These are phyloP conservation scores for Saccharomycopsis hybrid DNA, from an alignment of 1,139 yeast genomes.

Conservation along the genomic window DNA sequence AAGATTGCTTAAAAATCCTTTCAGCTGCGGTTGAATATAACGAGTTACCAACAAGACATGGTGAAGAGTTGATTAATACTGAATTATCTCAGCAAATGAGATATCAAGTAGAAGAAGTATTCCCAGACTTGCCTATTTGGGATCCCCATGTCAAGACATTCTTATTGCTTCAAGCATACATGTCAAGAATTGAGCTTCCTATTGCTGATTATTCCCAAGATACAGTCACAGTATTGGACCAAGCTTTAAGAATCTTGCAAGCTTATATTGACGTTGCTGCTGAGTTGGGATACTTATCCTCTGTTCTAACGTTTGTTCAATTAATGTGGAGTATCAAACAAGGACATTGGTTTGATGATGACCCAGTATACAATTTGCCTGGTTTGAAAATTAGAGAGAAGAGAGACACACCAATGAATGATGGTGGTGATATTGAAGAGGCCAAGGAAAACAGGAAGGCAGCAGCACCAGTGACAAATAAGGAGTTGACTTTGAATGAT, in stretches of 20 bases:
- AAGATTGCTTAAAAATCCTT: slow-evolving; percentile 66
- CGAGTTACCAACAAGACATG: slow-evolving; percentile 90
- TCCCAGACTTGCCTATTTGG: slow-evolving; percentile 68
- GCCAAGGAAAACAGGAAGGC: slow-evolving; percentile 16
- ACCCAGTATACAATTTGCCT: slow-evolving; percentile 63
- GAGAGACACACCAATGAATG: slow-evolving; percentile 24
- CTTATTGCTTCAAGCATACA: slow-evolving; percentile 77
- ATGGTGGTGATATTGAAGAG: slow-evolving; percentile 24
- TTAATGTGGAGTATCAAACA: slow-evolving; percentile 88
- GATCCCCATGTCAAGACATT: slow-evolving; percentile 95
- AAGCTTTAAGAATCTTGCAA: slow-evolving; percentile 86
- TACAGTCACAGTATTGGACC: slow-evolving; percentile 88
- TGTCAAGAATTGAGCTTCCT: slow-evolving; percentile 79
- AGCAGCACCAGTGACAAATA: not conserved
- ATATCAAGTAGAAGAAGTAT: slow-evolving; percentile 49
- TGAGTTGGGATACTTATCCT: slow-evolving; percentile 65
- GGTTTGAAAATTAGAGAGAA: slow-evolving; percentile 43
- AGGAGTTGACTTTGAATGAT: slow-evolving; percentile 25
- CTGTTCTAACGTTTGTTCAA: slow-evolving; percentile 54
- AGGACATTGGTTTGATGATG: slow-evolving; percentile 79
- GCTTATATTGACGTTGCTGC: slow-evolving; percentile 89
- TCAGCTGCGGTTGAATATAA: slow-evolving; percentile 85
- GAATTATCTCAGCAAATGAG: slow-evolving; percentile 81
- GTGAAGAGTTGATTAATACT: slow-evolving; percentile 86
- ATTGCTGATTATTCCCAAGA: slow-evolving; percentile 95